Percentiles rank a stretch among this genome's conserved stretches.
These are phyloP conservation scores for Scolecobasidium constrictum DNA, from an alignment of 2,329 filamentous ascomycete genomes.

Conservation along the genomic window DNA sequence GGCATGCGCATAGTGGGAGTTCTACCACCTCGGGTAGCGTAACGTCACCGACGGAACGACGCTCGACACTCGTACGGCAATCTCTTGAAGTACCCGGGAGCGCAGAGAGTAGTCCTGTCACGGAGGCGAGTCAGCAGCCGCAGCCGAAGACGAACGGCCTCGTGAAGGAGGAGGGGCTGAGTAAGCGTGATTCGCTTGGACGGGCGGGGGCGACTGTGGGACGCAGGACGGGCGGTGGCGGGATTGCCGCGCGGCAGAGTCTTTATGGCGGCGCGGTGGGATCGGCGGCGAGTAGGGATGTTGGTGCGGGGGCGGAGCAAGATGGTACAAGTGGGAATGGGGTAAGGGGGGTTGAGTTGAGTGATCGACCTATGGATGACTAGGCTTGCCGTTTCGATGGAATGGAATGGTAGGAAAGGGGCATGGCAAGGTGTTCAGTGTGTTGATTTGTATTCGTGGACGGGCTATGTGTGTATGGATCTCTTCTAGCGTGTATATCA, in stretches of 20 bases:
- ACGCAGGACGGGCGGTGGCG: not conserved
- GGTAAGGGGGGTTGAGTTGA: conserved; percentile 50
- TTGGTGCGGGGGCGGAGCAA: conserved; percentile 12
- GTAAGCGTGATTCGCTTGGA: conserved; percentile 5
- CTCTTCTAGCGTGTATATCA: too few species aligned
- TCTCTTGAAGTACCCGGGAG: conserved; percentile 74
- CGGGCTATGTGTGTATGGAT: too few species aligned
- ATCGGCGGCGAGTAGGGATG: too few species aligned
- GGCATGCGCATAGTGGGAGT: conserved; percentile 40
- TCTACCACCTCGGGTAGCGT: conserved; percentile 34
- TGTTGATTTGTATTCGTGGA: too few species aligned
- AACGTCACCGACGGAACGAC: conserved; percentile 37
- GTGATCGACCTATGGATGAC: conserved; percentile 71
- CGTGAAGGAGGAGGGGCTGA: not conserved
- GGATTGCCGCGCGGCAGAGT: conserved; percentile 18
- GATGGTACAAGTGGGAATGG: conserved; percentile 23
- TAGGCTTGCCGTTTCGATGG: too few species aligned
- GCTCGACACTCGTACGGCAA: conserved; percentile 34
- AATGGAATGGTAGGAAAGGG: too few species aligned
- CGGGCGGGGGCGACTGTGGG: not conserved
- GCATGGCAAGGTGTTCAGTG: too few species aligned
- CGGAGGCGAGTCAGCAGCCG: not conserved
- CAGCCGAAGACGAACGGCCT: not conserved
- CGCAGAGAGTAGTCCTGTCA: conserved; percentile 32
- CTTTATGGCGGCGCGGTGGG: conserved; percentile 15